Conservation (phyloP, 1,284 basidiomycete genomes). For the Ganoderma meredithae region DNA sequence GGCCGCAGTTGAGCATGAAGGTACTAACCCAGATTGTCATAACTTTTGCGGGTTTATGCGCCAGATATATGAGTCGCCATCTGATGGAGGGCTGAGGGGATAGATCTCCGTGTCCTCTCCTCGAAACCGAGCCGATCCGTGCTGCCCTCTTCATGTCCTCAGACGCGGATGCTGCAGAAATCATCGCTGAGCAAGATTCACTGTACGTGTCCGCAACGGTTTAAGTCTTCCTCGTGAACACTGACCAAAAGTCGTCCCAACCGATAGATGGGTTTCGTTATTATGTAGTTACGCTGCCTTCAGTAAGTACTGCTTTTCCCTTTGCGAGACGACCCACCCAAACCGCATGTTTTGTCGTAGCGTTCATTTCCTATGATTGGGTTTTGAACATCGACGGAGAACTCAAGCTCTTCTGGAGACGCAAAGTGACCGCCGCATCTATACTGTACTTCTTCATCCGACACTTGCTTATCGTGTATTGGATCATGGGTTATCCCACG, state of each 20-base stretch:
- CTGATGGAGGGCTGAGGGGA: background rate
- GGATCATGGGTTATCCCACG: conserved; percentile 17
- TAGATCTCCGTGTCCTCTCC: background rate
- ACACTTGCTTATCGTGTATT: conserved; percentile 11
- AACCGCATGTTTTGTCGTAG: background rate
- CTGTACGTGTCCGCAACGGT: background rate
- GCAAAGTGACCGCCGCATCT: conserved; percentile 11
- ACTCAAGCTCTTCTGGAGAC: conserved; percentile 14
- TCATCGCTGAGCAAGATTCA: conserved; percentile 12
- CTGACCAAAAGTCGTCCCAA: background rate
- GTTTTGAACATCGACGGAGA: conserved; percentile 12
- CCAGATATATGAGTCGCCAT: background rate
- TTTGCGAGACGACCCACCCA: background rate
- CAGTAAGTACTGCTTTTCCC: background rate
- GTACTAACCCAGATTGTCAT: background rate
- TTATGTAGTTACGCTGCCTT: conserved; percentile 15
- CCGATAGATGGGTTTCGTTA: conserved; percentile 5
- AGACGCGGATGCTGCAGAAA: conserved; percentile 2
- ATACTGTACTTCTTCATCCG: conserved; percentile 15
- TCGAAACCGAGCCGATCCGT: background rate
- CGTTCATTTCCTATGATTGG: conserved; percentile 15
- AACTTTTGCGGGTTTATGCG: background rate
- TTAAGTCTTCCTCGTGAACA: background rate
- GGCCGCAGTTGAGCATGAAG: background rate
- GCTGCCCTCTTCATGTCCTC: background rate